Percentiles rank a stretch among this genome's conserved stretches.
Conservation (phyloP, 1,284 basidiomycete species). For the Puccinia triticina region DNA sequence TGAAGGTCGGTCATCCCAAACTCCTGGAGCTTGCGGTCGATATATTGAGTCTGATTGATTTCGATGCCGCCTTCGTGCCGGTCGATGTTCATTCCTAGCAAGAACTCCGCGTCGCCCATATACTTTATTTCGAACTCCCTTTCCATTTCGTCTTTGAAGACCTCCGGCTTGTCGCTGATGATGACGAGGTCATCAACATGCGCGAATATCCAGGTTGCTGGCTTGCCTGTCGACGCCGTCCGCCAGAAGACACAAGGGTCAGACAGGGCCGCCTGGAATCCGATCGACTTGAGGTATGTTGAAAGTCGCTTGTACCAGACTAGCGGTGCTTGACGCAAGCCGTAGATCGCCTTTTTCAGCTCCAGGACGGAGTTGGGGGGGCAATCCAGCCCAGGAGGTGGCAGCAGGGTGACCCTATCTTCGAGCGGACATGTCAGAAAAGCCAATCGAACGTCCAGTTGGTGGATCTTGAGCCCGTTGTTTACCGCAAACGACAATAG, state of each 20-base stretch:
- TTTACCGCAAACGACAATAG: conserved; percentile 44
- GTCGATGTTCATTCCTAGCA: too few species aligned
- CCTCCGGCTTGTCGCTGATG: not conserved
- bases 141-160: not conserved
- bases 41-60: too few species aligned
- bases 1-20: too few species aligned
- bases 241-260: too few species aligned
- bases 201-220: conserved; percentile 1
- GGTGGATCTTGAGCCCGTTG: conserved; percentile 37
- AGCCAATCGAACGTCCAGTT: conserved; percentile 41
- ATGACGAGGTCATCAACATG: conserved; percentile 16
- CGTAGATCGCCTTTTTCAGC: conserved; percentile 3
- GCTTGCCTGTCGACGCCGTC: not conserved
- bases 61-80: too few species aligned
- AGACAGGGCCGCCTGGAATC: too few species aligned
- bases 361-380: not conserved
- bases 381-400: not conserved
- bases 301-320: too few species aligned
- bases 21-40: too few species aligned
- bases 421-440: too few species aligned
- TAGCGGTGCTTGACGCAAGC: too few species aligned
- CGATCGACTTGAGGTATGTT: too few species aligned
- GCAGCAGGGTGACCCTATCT: not conserved
- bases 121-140: conserved; percentile 4
- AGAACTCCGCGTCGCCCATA: too few species aligned